Base-by-base conservation (phyloP, 2,329 filamentous ascomycete species). In the Arthrocladium fulminans region DNA sequence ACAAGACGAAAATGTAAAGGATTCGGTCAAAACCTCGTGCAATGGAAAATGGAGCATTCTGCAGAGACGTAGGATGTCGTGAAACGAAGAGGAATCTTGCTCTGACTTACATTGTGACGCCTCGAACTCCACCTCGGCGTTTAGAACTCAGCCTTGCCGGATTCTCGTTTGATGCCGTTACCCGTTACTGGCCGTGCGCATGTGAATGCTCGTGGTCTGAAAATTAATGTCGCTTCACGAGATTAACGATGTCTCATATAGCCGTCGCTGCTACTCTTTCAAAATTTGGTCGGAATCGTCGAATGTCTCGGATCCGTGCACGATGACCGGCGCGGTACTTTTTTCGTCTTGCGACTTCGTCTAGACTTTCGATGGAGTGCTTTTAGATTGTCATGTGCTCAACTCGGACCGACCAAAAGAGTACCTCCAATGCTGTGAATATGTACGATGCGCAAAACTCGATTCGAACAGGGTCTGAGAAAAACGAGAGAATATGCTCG, bases 121-220 rank as follows among this genome's bases (percentile, higher is more conserved):
- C 44, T 47, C 34, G 32, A 23, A 34, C 35, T 29, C 45, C 45
- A 48, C 45, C 29, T 41, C 45, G 38, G 45, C 45, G 45, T 32
- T 48, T 48, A 48, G 19, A 32, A 9, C 27, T 48, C 45, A 48
- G 45, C 45, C 45, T 48, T 27, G 45, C 22, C 45, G 19, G 23
- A 22, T 27, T 24, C 23, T 32, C 8, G 23, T 13, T 25, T 32
- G 23, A 47, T 47, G 44, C 29, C 34, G 44, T 23, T 47, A 38
- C 8, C 44, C 32, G 30, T 39, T 8, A 29, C 32, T 12, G 27
- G 22, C 17, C 6, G 12, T 32, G 13, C 20, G n/a, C 15, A 17
- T 12, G 15, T 7, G 15, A 15, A 17, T 20, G 29, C 17, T 39
- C 32, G 25, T 20, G 7, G 3, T 29, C 17, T 23, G 20, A 39